phyloP scores from a whole-genome alignment of 1,139 yeast genomes.

The Maudiozyma humilis region DNA sequence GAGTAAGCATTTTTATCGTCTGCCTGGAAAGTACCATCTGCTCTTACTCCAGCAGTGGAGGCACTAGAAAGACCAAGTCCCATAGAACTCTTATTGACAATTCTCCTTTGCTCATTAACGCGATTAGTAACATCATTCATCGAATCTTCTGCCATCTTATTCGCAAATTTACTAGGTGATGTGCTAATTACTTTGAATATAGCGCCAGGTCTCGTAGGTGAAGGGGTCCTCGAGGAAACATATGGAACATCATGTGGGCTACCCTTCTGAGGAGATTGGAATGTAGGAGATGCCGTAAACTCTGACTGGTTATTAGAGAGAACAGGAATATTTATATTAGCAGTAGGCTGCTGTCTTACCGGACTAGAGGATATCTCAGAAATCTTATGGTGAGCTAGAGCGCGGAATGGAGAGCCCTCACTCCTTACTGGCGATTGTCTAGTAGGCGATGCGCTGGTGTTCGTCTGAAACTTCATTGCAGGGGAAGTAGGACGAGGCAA shows the following conservation, averaged over 20 bases:
- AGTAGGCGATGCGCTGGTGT: background rate
- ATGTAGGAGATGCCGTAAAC: background rate
- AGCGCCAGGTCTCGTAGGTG: background rate
- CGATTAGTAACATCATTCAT: background rate
- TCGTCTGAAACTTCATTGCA: background rate
- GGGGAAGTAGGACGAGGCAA: background rate
- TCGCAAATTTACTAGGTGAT: conserved; percentile 9
- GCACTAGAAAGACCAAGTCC: background rate
- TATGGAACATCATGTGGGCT: too few species aligned
- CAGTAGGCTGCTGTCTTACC: background rate
- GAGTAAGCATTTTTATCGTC: conserved; percentile 8
- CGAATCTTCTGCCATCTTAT: background rate
- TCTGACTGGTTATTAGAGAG: background rate
- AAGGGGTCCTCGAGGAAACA: background rate
- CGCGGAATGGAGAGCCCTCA: conserved; percentile 4
- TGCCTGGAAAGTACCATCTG: background rate
- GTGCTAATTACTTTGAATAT: conserved; percentile 7
- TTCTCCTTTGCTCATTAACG: background rate
- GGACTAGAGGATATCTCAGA: background rate
- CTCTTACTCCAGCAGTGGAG: background rate
- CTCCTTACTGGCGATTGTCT: background rate
- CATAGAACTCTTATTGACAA: background rate
- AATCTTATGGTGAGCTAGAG: conserved; percentile 1
- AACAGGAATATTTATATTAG: background rate
- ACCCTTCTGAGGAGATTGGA: too few species aligned